phyloP scores from a whole-genome alignment of 2,329 filamentous ascomycete genomes.

The Fusarium fujikuroi region DNA sequence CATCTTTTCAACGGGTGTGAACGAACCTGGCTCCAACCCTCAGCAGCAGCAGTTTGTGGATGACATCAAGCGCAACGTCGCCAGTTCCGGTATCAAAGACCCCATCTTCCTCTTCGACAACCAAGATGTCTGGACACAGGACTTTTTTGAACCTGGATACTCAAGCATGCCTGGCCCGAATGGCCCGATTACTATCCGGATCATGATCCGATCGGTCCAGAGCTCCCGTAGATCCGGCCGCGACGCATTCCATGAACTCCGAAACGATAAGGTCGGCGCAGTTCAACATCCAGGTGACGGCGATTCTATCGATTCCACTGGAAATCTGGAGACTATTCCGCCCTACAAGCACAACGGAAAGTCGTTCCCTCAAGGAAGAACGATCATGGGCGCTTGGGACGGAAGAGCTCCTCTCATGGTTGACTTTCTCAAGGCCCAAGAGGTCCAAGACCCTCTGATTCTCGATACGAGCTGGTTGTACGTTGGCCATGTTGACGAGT shows the following conservation, averaged over 20 bases:
- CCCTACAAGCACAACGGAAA: conserved; percentile 42
- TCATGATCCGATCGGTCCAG: conserved; percentile 49
- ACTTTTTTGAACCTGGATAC: conserved; percentile 54
- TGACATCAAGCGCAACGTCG: conserved; percentile 11
- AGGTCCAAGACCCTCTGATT: conserved; percentile 49
- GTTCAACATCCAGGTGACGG: conserved; percentile 42
- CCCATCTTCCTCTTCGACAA: conserved; percentile 18
- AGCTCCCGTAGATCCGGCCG: conserved; percentile 43
- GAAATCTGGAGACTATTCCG: conserved; percentile 54
- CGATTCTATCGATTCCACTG: conserved; percentile 35
- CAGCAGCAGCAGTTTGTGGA: conserved; percentile 1
- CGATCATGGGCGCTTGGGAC: conserved; percentile 33
- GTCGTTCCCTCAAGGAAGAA: conserved; percentile 34
- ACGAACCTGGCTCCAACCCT: not conserved
- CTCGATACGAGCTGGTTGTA: conserved; percentile 47
- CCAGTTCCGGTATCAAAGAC: conserved; percentile 9
- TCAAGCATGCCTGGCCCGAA: conserved; percentile 52
- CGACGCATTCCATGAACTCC: conserved; percentile 47
- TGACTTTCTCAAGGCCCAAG: conserved; percentile 48
- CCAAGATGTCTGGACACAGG: conserved; percentile 50
- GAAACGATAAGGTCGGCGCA: conserved; percentile 44
- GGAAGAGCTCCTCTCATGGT: conserved; percentile 37
- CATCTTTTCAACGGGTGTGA: conserved; percentile 21
- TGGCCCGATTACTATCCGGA: conserved; percentile 46
- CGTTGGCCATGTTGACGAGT: conserved; percentile 46